Evolutionary conservation across 1,284 basidiomycete genomes (phyloP).

Genomic region (Irpex rosettiformis): DNA sequence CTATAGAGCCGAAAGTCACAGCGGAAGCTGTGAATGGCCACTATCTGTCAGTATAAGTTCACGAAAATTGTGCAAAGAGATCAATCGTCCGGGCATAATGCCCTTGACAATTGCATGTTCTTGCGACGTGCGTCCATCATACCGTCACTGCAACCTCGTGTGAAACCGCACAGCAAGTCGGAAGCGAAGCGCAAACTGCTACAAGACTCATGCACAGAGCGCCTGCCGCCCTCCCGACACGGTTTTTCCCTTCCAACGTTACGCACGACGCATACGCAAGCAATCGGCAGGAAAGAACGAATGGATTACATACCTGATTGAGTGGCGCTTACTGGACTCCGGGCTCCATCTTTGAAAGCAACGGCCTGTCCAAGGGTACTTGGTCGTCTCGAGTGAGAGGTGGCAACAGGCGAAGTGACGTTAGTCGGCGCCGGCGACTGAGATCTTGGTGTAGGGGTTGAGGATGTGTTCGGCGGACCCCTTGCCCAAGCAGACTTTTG

Average conservation of each 20-base stretch:
- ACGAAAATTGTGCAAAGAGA: slow-evolving; percentile 9
- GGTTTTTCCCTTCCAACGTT: not conserved
- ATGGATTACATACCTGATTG: slow-evolving; percentile 53
- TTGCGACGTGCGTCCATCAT: slow-evolving; percentile 7
- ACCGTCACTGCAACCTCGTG: slow-evolving; percentile 1
- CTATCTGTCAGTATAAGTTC: slow-evolving; percentile 4
- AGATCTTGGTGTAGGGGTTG: slow-evolving; percentile 62
- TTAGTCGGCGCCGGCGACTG: slow-evolving; percentile 66
- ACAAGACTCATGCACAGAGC: not conserved
- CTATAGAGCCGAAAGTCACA: slow-evolving; percentile 84
- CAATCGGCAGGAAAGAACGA: slow-evolving; percentile 5
- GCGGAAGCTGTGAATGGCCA: slow-evolving; percentile 42
- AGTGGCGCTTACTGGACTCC: slow-evolving; percentile 36
- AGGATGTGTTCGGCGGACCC: slow-evolving; percentile 66
- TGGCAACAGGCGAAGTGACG: slow-evolving; percentile 41
- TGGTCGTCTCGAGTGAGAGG: slow-evolving; percentile 67
- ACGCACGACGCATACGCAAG: not conserved
- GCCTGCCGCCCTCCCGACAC: not conserved
- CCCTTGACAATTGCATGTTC: not conserved
- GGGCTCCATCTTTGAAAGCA: slow-evolving; percentile 62
- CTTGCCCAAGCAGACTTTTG: slow-evolving; percentile 79
- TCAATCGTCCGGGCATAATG: not conserved
- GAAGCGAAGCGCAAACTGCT: not conserved
- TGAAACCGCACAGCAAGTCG: slow-evolving; percentile 1
- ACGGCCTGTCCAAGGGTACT: slow-evolving; percentile 68